A percentile compares a stretch with the other conserved stretches of the same genome.
Conservation (phyloP, 176 grass and related monocot genomes). For the Musa troglodytarum region DNA sequence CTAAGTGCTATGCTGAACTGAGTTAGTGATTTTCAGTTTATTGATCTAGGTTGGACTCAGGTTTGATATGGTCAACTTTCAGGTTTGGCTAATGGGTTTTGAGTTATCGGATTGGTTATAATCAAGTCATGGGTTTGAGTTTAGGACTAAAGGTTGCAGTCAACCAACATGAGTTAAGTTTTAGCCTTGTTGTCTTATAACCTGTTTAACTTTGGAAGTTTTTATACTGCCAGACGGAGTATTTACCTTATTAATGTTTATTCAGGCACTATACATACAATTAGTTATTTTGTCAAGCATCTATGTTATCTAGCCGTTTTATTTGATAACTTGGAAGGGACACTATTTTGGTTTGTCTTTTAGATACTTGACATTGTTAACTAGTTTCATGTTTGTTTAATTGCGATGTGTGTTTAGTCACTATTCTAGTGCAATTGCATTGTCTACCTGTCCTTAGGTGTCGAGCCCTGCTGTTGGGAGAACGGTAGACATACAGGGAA, state of each 20-base stretch:
- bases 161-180: background rate
- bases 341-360: background rate
- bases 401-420: background rate
- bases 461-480: slow-evolving; percentile 57
- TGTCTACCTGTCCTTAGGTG: slow-evolving; percentile 26
- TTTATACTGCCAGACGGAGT: background rate
- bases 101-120: background rate
- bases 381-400: background rate
- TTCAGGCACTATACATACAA: background rate
- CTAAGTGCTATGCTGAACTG: background rate
- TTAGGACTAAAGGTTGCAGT: background rate
- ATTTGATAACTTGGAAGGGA: background rate
- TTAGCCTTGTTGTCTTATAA: background rate
- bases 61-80: background rate
- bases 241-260: background rate
- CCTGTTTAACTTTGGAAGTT: background rate
- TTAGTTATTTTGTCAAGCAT: background rate
- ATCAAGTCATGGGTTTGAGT: background rate
- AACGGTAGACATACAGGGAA: slow-evolving; percentile 35
- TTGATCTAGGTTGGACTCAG: background rate
- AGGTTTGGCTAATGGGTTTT: background rate
- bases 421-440: slow-evolving; percentile 22
- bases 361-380: background rate
- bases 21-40: background rate
- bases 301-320: background rate